phyloP scores from a whole-genome alignment of 2,329 filamentous ascomycete species.

The Geosmithia morbida region DNA sequence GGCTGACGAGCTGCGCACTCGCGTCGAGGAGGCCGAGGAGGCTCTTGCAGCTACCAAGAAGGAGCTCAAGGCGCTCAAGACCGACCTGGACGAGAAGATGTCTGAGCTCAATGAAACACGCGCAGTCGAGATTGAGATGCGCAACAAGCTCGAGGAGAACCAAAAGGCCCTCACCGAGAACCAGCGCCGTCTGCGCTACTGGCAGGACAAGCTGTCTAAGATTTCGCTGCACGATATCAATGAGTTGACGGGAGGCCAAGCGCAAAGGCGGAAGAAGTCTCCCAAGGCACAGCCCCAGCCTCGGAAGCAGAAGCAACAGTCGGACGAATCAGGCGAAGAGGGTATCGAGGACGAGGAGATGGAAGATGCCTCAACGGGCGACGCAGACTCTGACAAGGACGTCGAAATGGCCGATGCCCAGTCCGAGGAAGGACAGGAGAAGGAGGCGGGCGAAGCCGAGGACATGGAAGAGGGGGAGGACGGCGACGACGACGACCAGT shows the following conservation, averaged over 20 bases:
- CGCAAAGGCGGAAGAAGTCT: conserved; percentile 6
- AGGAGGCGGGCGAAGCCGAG: conserved; percentile 9
- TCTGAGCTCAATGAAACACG: conserved; percentile 78
- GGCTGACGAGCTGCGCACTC: conserved; percentile 56
- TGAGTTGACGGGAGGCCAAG: conserved; percentile 37
- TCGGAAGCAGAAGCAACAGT: conserved; percentile 5
- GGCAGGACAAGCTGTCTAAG: conserved; percentile 81
- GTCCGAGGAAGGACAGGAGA: conserved; percentile 11
- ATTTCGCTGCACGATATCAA: conserved; percentile 69
- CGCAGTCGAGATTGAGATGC: conserved; percentile 91
- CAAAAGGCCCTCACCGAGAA: conserved; percentile 81
- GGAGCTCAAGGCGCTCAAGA: conserved; percentile 66
- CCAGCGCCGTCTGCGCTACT: conserved; percentile 69
- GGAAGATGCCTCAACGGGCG: conserved; percentile 8
- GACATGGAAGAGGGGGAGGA: conserved; percentile 10
- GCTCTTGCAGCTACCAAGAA: conserved; percentile 65
- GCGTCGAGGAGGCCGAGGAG: conserved; percentile 72
- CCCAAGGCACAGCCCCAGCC: conserved; percentile 5
- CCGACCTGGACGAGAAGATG: conserved; percentile 74
- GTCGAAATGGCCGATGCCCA: conserved; percentile 9
- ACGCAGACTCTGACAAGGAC: conserved; percentile 5
- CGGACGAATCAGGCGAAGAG: conserved; percentile 5
- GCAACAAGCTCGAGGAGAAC: conserved; percentile 93
- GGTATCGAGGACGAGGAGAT: conserved; percentile 12
- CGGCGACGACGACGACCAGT: conserved; percentile 5